A percentile compares a stretch with the other conserved stretches of the same genome.
These are phyloP conservation scores for Fusarium subglutinans DNA, from an alignment of 2,329 filamentous ascomycete species.

Conservation along the genomic window DNA sequence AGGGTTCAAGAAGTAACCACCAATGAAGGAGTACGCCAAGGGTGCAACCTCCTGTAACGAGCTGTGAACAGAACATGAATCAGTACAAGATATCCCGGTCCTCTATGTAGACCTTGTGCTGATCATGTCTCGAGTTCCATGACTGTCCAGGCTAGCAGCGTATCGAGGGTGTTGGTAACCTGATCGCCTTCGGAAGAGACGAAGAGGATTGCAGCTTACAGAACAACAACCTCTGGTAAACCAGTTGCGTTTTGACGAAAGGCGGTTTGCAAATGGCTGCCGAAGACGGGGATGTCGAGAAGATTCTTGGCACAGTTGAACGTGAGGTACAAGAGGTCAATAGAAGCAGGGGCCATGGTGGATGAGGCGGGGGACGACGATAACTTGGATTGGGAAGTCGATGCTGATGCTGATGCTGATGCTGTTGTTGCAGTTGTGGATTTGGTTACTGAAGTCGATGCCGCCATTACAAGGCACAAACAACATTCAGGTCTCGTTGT, in stretches of 20 bases:
- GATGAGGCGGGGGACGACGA: slow-evolving; percentile 8
- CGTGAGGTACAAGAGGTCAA: slow-evolving; percentile 82
- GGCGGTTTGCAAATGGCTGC: slow-evolving; percentile 71
- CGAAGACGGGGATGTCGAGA: slow-evolving; percentile 76
- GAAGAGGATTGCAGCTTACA: slow-evolving; percentile 56
- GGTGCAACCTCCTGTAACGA: slow-evolving; percentile 94
- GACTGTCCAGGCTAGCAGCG: slow-evolving; percentile 11
- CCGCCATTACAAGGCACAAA: slow-evolving; percentile 7
- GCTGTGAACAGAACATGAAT: slow-evolving; percentile 49
- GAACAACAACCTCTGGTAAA: slow-evolving; percentile 64
- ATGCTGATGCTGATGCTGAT: background rate
- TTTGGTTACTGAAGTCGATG: slow-evolving; percentile 4
- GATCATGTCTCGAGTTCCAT: slow-evolving; percentile 6
- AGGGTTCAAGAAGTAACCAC: slow-evolving; percentile 78
- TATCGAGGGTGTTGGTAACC: slow-evolving; percentile 2
- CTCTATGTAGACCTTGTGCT: background rate
- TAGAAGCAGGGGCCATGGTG: slow-evolving; percentile 54
- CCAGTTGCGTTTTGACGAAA: slow-evolving; percentile 60
- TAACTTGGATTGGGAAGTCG: slow-evolving; percentile 2
- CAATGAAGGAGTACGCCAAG: slow-evolving; percentile 84
- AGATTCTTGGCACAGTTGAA: slow-evolving; percentile 86
- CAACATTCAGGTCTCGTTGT: background rate
- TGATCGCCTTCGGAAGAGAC: slow-evolving; percentile 7
- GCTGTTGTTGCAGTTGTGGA: background rate
- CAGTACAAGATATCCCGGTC: slow-evolving; percentile 26